Evolutionary conservation across 2,329 filamentous ascomycete genomes (phyloP).

Genomic region (Aspergillus niger): DNA sequence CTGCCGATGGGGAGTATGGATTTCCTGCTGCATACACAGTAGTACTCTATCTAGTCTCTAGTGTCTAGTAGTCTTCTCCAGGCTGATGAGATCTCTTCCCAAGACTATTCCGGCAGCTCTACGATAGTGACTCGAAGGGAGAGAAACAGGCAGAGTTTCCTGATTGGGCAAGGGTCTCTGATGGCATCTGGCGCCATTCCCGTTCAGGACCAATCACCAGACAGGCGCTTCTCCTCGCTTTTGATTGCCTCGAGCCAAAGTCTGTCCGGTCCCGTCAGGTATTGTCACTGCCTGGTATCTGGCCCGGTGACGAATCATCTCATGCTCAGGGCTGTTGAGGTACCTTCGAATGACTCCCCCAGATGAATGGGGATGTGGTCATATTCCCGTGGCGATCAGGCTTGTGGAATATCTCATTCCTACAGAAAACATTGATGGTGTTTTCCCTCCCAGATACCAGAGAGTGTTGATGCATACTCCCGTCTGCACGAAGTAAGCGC

Average conservation of each 20-base stretch:
- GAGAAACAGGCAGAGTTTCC: not conserved
- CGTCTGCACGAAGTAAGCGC: no score
- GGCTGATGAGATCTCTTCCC: not conserved
- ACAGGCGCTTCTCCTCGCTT: conserved; percentile 19
- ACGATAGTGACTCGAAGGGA: not conserved
- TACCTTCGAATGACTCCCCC: not conserved
- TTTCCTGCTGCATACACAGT: not conserved
- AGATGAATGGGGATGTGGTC: not conserved
- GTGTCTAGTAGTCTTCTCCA: not conserved
- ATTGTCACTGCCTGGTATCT: conserved; percentile 14
- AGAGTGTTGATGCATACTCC: no score
- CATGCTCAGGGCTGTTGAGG: no score
- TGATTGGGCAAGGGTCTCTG: conserved; percentile 2
- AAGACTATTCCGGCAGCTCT: not conserved
- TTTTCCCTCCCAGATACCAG: no score
- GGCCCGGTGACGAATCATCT: not conserved
- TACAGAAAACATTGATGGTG: no score
- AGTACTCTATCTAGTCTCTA: not conserved
- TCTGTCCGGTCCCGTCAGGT: conserved; percentile 4
- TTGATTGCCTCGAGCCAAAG: conserved; percentile 8
- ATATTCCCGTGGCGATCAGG: not conserved
- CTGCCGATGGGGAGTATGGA: not conserved
- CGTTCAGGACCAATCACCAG: conserved; percentile 23
- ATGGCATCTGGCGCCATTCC: conserved; percentile 18
- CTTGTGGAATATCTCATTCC: not conserved